phyloP scores from a whole-genome alignment of 441 rosid species.

The Rhodomyrtus psidioides region DNA sequence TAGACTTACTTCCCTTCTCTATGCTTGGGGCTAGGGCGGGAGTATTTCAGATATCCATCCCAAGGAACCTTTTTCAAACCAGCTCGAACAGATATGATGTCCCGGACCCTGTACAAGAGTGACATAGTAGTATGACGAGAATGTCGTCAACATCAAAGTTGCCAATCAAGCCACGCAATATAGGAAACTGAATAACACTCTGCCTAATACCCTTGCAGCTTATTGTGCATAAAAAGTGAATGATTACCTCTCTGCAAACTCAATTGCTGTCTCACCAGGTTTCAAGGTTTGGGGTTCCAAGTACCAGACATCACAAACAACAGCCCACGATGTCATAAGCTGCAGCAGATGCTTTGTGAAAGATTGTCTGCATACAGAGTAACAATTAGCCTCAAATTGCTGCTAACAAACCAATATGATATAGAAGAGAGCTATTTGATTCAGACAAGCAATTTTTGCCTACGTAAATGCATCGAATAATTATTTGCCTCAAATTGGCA shows the following conservation, averaged over 20 bases:
- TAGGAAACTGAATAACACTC: neutral
- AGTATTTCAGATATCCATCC: slow-evolving; percentile 96
- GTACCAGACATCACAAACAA: slow-evolving; percentile 98
- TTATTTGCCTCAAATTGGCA: neutral
- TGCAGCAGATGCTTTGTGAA: slow-evolving; percentile 92
- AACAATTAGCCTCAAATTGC: neutral
- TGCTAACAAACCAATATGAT: neutral
- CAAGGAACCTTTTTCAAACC: slow-evolving; percentile 97
- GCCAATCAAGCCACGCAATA: neutral
- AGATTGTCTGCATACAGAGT: slow-evolving; percentile 61
- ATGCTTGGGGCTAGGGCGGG: slow-evolving; percentile 96
- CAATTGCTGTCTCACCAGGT: slow-evolving; percentile 85
- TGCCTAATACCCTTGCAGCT: neutral
- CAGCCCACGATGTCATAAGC: slow-evolving; percentile 99
- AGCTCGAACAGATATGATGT: slow-evolving; percentile 82
- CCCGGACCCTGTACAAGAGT: slow-evolving; percentile 68
- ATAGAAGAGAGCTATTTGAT: neutral
- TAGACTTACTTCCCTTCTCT: slow-evolving; percentile 83
- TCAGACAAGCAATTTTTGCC: neutral
- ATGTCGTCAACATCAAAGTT: neutral
- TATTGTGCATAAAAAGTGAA: neutral
- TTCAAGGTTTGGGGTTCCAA: slow-evolving; percentile 78
- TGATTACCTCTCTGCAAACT: slow-evolving; percentile 85
- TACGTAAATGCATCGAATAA: neutral
- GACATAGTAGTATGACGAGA: neutral